Base-by-base conservation (phyloP, 2,329 filamentous ascomycete species). In the Teratosphaeria pseudoeucalypti region DNA sequence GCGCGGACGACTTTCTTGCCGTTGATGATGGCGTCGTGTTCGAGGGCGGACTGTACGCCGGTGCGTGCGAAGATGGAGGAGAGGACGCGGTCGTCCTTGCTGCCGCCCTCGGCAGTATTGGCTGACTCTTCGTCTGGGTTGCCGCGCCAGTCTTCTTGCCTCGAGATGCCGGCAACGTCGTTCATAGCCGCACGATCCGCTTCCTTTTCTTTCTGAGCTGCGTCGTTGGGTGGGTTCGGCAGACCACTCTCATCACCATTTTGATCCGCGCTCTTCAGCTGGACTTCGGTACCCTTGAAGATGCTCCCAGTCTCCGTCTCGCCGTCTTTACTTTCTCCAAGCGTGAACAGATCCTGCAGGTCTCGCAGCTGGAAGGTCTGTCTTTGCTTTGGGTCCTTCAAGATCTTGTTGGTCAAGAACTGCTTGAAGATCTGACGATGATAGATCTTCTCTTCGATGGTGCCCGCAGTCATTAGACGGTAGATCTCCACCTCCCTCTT, bases 391-490 rank as follows among this genome's bases (percentile, higher is more conserved):
- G 94, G 91, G 67, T 99, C 92, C 66, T 89, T 92, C 56, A 99
- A 75, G 6, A 99, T 92, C 73, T 97, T 97, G 76, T 97, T 96
- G 3, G 91, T 94, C 62, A 99, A 80, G 70, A 97, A 96, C 67
- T 97, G 92, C 74, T 99, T 99, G 80, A 95, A 99, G 56, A 99
- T 94, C 70, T 99, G 94, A 16, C 95, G 88, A 73, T 99, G 92
- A 64, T 97, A 99, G 34, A 99, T 99, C 77, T 99, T 99, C 74
- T 99, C 94, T 71, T 99, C 94, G 27, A 99, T 99, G 0, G 95
- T 99, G 1, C 94, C 94, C 5, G 92, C 90, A 3, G 90, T 96
- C 89, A 99, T 95, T n/a, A 99, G 81, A 39, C 95, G 88, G 72
- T 96, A 99, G 26, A 99, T 96, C 4, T 90, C 92, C 32, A 99